A percentile compares a stretch with the other conserved stretches of the same genome.
Evolutionary conservation across 192 early-diverging fungal genomes (phyloP).

Genomic region (Entrophospora sp.): DNA sequence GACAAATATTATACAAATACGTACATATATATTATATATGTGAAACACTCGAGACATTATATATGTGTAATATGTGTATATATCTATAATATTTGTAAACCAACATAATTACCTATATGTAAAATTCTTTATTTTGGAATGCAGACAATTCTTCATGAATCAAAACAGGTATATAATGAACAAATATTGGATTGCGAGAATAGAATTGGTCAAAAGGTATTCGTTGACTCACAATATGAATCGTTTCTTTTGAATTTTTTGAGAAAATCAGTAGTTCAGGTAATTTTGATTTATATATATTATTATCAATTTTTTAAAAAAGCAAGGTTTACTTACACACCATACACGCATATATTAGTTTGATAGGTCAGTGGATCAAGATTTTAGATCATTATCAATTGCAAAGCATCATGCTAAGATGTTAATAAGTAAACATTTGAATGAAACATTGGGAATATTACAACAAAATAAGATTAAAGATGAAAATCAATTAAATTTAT

Average conservation of each 20-base stretch:
- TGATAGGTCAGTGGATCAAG: constrained; percentile 20
- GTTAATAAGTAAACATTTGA: constrained; percentile 10
- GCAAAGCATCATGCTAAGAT: constrained; percentile 18
- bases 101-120: too few species aligned
- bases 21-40: too few species aligned
- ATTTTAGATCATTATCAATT: constrained; percentile 9
- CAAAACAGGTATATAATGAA: constrained; percentile 5
- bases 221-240: constrained; percentile 20
- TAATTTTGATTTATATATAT: too few species aligned
- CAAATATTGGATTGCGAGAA: constrained; percentile 18
- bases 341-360: too few species aligned
- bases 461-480: background rate
- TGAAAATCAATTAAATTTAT: background rate
- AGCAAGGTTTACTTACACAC: too few species aligned
- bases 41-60: too few species aligned
- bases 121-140: background rate
- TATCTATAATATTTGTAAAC: too few species aligned
- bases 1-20: too few species aligned
- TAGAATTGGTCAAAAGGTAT: constrained; percentile 16
- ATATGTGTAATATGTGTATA: too few species aligned
- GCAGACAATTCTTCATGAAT: constrained; percentile 10
- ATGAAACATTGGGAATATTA: constrained; percentile 3
- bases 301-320: too few species aligned
- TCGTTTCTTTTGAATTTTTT: constrained; percentile 19
- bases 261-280: constrained; percentile 16